Evolutionary conservation across 2,329 filamentous ascomycete species (phyloP), one percentile per base, ranked within the genome.

Genomic region (Tolypocladium ophioglossoides): DNA sequence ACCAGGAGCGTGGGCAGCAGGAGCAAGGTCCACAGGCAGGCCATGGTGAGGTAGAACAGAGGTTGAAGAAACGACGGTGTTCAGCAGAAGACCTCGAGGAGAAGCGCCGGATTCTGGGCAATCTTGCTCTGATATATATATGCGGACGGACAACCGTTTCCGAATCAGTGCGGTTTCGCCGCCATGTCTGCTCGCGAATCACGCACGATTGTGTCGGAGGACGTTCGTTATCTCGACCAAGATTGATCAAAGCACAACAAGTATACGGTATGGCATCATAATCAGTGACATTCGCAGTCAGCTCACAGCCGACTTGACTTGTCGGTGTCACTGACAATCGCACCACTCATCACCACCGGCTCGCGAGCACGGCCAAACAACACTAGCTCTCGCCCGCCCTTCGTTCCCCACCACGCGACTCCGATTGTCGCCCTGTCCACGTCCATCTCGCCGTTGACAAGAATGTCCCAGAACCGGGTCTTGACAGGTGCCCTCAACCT

Each of bases 401-500:
- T 70, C 14, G 76, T 78, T 12, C 84, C 87, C 91, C 91, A 96
- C 91, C 91, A 96, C 2, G 83, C 82, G 20, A 95, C 87, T 50
- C 86, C 90, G 35, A 87, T 78, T 41, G 85, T 82, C 8, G 89
- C 86, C 56, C 90, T 79, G 66, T 95, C 88, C 27, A 95, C 85
- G 69, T 96, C 91, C 83, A 96, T 87, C 72, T 95, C 90, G 4
- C 90, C 90, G 61, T 80, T 84, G 41, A 85, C 85, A 11, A 96
- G 71, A 3, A 90, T 79, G 55, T 94, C 85, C 84, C 88, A 91
- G 68, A 95, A 87, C 51, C 90, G 76, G 58, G 83, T 78, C 64
- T 84, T 83, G 39, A 85, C 88, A 2, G 76, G 73, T 49, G 84
- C 78, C 46, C 84, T 78, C 74, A 91, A 82, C 4, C 63, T 68